Evolutionary conservation across 2,329 filamentous ascomycete genomes (phyloP), one percentile per base, ranked within the genome.

Genomic region (Ceratocystis harringtonii): DNA sequence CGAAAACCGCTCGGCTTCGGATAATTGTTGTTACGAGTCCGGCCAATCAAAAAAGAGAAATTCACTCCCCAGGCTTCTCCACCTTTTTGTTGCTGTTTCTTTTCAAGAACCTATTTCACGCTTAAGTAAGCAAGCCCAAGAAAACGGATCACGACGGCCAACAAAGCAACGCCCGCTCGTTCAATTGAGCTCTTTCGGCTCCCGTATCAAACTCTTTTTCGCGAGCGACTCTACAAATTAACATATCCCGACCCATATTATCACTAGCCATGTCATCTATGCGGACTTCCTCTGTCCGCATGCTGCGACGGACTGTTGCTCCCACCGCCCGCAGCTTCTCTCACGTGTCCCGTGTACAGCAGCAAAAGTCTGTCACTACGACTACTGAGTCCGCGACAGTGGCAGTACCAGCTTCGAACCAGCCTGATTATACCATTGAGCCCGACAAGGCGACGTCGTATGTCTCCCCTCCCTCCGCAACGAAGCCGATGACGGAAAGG

Each of bases 371-470:
- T 30, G 22, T 58, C 12, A 19, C 52, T 25, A 58, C 28, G 25
- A 71, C 74, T 67, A 74, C 72, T 69, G 73, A 74, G 64, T 73
- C 75, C 69, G 73, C 72, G 69, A 73, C 72, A 68, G 76, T 73
- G 69, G 73, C 72, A 68, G 76, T 73, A 66, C 70, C 70, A 69
- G 80, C 79, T 70, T 68, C 68, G 55, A 89, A 94, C 74, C 81
- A 88, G 71, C 90, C 90, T 68, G 87, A 96, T 74, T 96, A 95
- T 75, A 81, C 82, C 70, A 87, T 87, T 55, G 85, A 85, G 62
- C 81, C 89, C 71, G 92, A 97, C 77, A 92, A 91, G 77, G 89
- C 89, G 69, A 95, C 90, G 69, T 96, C 92, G 92, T 96, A 83
- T 70, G 75, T 48, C 22, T 25, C 25, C 45, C 44, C 30, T 2